Evolutionary conservation across 805 yeast genomes (phyloP), one percentile per base, ranked within the genome.

Genomic region (Myxozyma neglecta): DNA sequence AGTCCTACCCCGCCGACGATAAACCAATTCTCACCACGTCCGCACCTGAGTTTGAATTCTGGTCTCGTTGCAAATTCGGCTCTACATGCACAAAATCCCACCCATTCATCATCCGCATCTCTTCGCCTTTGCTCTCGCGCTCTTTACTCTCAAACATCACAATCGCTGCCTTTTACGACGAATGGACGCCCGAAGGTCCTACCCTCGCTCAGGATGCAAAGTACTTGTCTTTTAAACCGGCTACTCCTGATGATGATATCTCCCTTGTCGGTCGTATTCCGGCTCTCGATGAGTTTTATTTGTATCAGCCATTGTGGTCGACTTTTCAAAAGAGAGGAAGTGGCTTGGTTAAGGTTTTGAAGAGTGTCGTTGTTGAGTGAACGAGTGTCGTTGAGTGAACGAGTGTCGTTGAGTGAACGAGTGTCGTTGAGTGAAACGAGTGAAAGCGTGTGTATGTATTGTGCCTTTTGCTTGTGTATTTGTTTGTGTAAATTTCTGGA

Each of bases 111-210:
- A 24, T 62, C 16, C 36, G 57, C 3, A 13, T 62, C 32, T 40
- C 60, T 7, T 24, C 54, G 4, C 14, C 40, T 11, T 39, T 45
- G 6, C 24, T 50, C 20, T 37, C 56, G 4, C 47, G 29, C 6
- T 53, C 46, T n/a, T 16, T 56, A 10, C 48, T 58, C 36, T 32
- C 49, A 32, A 34, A 24, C 14, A 46, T 62, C 20, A 37, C 57
- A 1, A 79, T 89, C 7, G 77, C 81, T 18, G 89, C 97, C 70
- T 83, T 76, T 69, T 90, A 92, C 91, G 88, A 89, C n/a, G 96
- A 90, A 65, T 83, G 84, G 71, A 85, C 44, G 6, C 65, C 65
- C 4, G 49, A 49, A 14, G 58, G 48, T n/a, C 56, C 43, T 13
- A 24, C 20, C 16, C 29, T 35, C 8, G 32, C 18, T 6, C 42